Evolutionary conservation across 2,329 filamentous ascomycete genomes (phyloP).

Genomic region (Colletotrichum endophyticum): DNA sequence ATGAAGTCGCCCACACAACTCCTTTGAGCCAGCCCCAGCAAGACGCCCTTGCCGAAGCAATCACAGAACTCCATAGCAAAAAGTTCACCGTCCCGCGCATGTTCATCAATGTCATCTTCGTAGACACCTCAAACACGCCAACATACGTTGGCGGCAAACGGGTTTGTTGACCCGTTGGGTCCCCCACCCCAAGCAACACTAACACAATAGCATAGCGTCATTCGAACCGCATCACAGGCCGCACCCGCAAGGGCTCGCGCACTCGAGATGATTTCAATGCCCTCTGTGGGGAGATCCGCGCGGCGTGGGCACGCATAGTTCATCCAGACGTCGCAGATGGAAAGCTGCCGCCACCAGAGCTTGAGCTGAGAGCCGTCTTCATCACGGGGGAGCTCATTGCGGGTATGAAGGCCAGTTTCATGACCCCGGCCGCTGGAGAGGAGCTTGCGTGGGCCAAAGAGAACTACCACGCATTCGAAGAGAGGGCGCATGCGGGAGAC

Average conservation of each 20-base stretch:
- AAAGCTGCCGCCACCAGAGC: not conserved
- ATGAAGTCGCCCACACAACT: not conserved
- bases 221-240: not conserved
- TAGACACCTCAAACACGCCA: not conserved
- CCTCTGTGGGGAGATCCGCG: not conserved
- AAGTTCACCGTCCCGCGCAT: not conserved
- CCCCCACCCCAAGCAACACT: rapidly evolving
- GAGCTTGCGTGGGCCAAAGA: not conserved
- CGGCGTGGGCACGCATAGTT: not conserved
- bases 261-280: not conserved
- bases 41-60: not conserved
- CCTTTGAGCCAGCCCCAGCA: not conserved
- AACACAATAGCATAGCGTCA: not conserved
- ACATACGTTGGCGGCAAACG: not conserved
- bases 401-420: not conserved
- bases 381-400: not conserved
- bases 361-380: not conserved
- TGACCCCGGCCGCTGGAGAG: not conserved
- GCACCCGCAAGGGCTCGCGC: not conserved
- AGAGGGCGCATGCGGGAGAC: not conserved
- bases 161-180: rapidly evolving
- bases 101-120: not conserved
- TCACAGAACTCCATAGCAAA: not conserved
- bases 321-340: not conserved
- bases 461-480: not conserved